Evolutionary conservation across 2,329 filamentous ascomycete species (phyloP).

Genomic region (Dactylellina drechsleri): DNA sequence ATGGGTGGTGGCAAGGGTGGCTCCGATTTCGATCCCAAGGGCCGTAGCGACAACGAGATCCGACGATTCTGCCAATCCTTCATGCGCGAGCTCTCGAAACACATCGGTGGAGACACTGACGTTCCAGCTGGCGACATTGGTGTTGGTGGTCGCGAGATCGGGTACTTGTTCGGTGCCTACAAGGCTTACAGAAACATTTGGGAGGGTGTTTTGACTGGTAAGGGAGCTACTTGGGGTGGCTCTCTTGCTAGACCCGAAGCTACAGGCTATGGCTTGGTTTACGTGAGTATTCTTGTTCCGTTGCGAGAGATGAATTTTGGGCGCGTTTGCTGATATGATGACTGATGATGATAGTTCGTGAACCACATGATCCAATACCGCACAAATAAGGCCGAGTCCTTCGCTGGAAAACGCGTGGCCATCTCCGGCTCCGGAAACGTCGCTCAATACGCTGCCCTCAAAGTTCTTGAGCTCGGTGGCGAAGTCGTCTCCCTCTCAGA

Average conservation of each 20-base stretch:
- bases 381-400: conserved; percentile 78
- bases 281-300: conserved; percentile 65
- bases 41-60: conserved; percentile 97
- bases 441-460: conserved; percentile 95
- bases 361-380: conserved; percentile 94
- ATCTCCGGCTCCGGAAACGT: conserved; percentile 98
- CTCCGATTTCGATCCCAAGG: conserved; percentile 98
- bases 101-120: conserved; percentile 96
- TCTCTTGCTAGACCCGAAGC: conserved; percentile 94
- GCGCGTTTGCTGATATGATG: conserved; percentile 58
- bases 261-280: conserved; percentile 94
- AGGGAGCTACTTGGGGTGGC: conserved; percentile 92
- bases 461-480: conserved; percentile 93
- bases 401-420: conserved; percentile 90
- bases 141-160: conserved; percentile 89
- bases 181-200: conserved; percentile 86
- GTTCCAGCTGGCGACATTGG: conserved; percentile 98
- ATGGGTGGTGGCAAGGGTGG: conserved; percentile 99
- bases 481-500: conserved; percentile 93
- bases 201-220: conserved; percentile 96
- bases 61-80: conserved; percentile 95
- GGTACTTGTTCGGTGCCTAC: conserved; percentile 94
- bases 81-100: conserved; percentile 93
- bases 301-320: background rate
- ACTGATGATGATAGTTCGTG: conserved; percentile 70